Base-by-base conservation (phyloP, 768 basidiomycete species). In the Cyclocybe cylindracea region DNA sequence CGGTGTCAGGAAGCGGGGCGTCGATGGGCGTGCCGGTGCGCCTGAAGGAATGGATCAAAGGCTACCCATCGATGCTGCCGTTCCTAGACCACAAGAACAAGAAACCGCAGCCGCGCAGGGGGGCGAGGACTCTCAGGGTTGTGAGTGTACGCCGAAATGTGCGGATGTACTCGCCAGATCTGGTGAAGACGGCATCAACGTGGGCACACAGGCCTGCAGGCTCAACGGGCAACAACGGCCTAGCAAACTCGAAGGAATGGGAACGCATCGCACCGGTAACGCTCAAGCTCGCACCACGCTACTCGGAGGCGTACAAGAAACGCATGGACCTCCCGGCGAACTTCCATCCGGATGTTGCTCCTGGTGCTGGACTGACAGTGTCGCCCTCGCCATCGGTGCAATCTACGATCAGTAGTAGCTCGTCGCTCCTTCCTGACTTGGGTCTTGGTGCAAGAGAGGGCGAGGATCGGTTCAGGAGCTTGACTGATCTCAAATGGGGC, bases 401-500 rank as follows among this genome's bases (percentile, higher is more conserved):
- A 1, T 79, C 78, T 1, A 64, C 71, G 0, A 57, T 44, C 10
- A 71, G 62, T 29, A 59, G 53, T 14, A 46, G 46, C 9, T 39
- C 58, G 9, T 56, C 55, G 10, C 51, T 56, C 46, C 57, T 55
- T 43, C 59, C 64, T 19, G 69, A 73, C 51, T 73, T 77, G 49
- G 74, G 70, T 1, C 48, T 76, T 7, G 66, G 64, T 10, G 62
- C 51, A 8, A 73, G 77, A 38, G 70, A 76, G 37, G 78, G 78
- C 10, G 87, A 87, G 54, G 88, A 87, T 50, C 77, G 85, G 9
- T 96, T 91, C 70, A 78, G 85, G 48, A 91, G 83, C 53, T 64
- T 95, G 57, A 89, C 92, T 0, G 91, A 96, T 51, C 71, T 94
- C 55, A 89, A 86, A 62, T 97, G 94, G 94, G 92, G 92, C 6